Base-by-base conservation (phyloP, 345 rosid species). In the Physaria fendleri region DNA sequence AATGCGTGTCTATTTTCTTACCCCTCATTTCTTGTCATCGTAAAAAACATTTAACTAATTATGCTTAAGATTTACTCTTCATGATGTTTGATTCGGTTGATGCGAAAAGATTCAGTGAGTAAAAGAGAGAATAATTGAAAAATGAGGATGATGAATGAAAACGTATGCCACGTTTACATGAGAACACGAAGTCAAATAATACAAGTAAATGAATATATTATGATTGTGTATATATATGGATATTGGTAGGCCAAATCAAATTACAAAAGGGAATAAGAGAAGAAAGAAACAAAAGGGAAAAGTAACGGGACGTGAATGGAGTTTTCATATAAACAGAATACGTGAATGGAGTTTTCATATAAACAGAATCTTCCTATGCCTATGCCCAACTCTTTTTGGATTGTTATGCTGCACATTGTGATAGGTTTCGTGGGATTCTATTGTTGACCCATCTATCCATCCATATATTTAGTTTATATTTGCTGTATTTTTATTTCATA, bases 291-390 rank as follows among this genome's bases (percentile, higher is more conserved):
- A 40, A 59, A 56, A 28, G 60, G 39, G 48, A 24, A 51, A 59
- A 59, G 55, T 68, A 59, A 51, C 66, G 33, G 47, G 55, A 68
- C 72, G 47, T 68, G 72, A 43, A 51, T 68, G 72, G 72, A 68
- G 14, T 59, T 51, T 45, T 40, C 66, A 43, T 23, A 21, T 2
- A 24, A 12, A 68, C 42, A 34, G 61, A 39, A 33, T 68, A n/a
- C n/a, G n/a, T n/a, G n/a, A n/a, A n/a, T n/a, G n/a, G n/a, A n/a
- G n/a, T n/a, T n/a, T n/a, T n/a, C n/a, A n/a, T n/a, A n/a, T n/a
- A n/a, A n/a, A n/a, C n/a, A n/a, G n/a, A n/a, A n/a, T n/a, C n/a
- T n/a, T n/a, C n/a, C n/a, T n/a, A n/a, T n/a, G n/a, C 66, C 34
- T 33, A 25, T 59, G 46, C 55, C 66, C 72, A 59, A 59, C 46